Base-by-base conservation (phyloP, 441 rosid genomes). In the Gossypium aridum region DNA sequence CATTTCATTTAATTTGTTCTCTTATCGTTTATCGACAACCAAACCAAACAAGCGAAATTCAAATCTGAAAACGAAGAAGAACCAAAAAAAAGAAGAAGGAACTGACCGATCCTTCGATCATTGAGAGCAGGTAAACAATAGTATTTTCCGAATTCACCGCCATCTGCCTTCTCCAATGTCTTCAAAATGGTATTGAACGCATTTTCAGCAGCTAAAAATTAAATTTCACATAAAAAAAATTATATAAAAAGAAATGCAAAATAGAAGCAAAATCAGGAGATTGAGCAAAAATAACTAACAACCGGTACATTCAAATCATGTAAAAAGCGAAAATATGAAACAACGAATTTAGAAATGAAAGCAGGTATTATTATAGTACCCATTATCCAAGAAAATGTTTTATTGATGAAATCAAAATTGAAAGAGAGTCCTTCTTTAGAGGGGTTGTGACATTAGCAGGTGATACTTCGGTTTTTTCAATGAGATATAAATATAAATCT, bases 31-130 rank as follows among this genome's bases (percentile, higher is more conserved):
- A 56, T 60, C 69, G 43, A 20, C 17, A 70, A 53, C 47, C 77
- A 76, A 78, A 64, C 65, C 7, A 13, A 60, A 59, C 8, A 45
- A 47, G 57, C 4, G 34, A 37, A 67, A 70, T 7, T 7, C 0
- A 14, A 81, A 57, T 6, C 37, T 5, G 37, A 31, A 31, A 31
- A 31, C 37, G 25, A 31, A 1, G 1, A 5, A 31, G 37, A 31
- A 31, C 7, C 7, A 31, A 31, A 31, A 31, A 31, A 31, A 31
- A 26, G 0, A 31, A 31, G 6, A 1, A 1, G 34, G 14, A 70
- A 83, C 91, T 62, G 43, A 89, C 93, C 93, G 72, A 86, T 89
- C 77, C 93, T 83, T 9, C 90, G 81, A 84, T 89, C 93, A 68
- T 85, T 82, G 59, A 89, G 89, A 73, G 90, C 87, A 17, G 87